Conservation (phyloP, 2,329 filamentous ascomycete species). For the Colletotrichum noveboracense region DNA sequence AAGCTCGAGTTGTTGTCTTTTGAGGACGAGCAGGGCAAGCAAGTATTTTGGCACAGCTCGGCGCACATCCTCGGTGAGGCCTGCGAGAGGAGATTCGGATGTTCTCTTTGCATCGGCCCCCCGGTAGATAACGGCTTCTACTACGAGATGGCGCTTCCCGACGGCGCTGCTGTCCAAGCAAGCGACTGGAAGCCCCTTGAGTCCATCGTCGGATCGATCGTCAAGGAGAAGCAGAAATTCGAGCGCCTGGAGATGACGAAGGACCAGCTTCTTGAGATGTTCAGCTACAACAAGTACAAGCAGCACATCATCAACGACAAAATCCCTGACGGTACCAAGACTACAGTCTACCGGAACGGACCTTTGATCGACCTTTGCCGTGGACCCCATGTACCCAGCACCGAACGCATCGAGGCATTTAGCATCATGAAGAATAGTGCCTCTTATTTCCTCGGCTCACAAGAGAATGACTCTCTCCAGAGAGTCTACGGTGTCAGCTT, state of each 20-base stretch:
- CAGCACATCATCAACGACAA: conserved; percentile 96
- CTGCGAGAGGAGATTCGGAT: conserved; percentile 87
- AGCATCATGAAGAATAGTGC: conserved; percentile 70
- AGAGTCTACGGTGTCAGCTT: conserved; percentile 95
- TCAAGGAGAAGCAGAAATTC: conserved; percentile 97
- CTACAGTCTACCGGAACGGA: conserved; percentile 93
- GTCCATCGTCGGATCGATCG: conserved; percentile 78
- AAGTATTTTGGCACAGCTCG: conserved; percentile 98
- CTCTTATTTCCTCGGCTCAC: conserved; percentile 93
- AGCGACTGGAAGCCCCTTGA: conserved; percentile 87
- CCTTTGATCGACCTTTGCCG: conserved; percentile 94
- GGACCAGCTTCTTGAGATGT: conserved; percentile 84
- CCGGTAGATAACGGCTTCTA: conserved; percentile 93
- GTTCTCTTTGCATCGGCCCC: conserved; percentile 91
- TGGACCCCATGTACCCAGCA: conserved; percentile 85
- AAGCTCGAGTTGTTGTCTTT: conserved; percentile 87
- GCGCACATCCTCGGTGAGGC: conserved; percentile 91
- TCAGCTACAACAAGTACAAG: conserved; percentile 98
- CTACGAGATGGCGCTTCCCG: conserved; percentile 74
- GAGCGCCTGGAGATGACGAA: conserved; percentile 89
- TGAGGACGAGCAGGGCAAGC: conserved; percentile 77
- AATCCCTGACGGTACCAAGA: conserved; percentile 85
- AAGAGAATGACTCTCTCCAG: conserved; percentile 92
- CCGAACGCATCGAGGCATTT: conserved; percentile 92
- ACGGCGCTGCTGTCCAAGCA: conserved; percentile 72